Conservation (phyloP, 306 rosid species). For the Quercus suber region DNA sequence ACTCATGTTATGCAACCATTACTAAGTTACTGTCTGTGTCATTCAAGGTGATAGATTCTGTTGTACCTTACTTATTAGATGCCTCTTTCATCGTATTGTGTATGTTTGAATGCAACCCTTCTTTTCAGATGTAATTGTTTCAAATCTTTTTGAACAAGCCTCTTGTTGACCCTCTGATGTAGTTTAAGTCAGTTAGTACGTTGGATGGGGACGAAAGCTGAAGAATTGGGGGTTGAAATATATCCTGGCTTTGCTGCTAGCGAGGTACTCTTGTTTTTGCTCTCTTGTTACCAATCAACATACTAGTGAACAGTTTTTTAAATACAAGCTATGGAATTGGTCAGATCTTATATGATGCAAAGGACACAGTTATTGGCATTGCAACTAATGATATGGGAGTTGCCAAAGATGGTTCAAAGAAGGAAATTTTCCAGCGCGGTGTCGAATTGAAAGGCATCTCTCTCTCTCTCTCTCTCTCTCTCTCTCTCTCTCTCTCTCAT, state of each 20-base stretch:
- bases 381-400: constrained; percentile 96
- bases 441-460: constrained; percentile 77
- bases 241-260: constrained; percentile 97
- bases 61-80: neutral
- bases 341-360: constrained; percentile 76
- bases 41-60: neutral
- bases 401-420: constrained; percentile 85
- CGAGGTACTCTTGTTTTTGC: constrained; percentile 54
- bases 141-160: neutral
- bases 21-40: neutral
- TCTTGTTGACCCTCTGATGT: constrained; percentile 30
- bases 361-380: constrained; percentile 67
- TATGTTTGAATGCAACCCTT: constrained; percentile 5
- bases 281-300: constrained; percentile 18
- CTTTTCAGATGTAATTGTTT: neutral
- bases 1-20: constrained; percentile 4
- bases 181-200: constrained; percentile 92
- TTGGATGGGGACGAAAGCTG: constrained; percentile 97
- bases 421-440: constrained; percentile 81
- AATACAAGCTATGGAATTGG: constrained; percentile 13
- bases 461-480: constrained; percentile 21
- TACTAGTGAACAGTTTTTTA: constrained; percentile 5
- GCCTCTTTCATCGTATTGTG: neutral
- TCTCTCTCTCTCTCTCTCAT: constrained; percentile 23
- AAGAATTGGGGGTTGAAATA: constrained; percentile 93